phyloP scores from a whole-genome alignment of 257 asterid species.

The Fraxinus anomala region DNA sequence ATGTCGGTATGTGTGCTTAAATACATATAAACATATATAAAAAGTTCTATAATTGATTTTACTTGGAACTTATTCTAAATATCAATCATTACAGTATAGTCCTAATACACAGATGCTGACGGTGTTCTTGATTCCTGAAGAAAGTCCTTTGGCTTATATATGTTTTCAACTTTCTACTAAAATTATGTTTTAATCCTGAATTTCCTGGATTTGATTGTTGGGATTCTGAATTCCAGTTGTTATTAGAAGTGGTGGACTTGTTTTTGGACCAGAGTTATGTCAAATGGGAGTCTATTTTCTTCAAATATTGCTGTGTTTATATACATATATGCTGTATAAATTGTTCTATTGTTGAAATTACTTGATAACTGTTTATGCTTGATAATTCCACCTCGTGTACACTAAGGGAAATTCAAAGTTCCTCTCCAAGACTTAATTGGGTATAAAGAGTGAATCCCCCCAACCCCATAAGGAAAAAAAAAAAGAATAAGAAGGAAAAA shows the following conservation, averaged over 20 bases:
- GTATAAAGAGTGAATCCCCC: not conserved
- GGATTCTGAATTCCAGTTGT: not conserved
- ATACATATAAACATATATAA: not conserved
- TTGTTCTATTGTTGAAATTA: not conserved
- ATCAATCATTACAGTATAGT: too few species aligned
- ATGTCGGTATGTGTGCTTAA: not conserved
- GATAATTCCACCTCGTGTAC: conserved; percentile 7
- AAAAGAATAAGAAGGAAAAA: not conserved
- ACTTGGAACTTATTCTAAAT: not conserved
- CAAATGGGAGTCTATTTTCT: not conserved
- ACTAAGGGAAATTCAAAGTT: conserved; percentile 14
- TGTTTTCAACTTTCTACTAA: conserved; percentile 7
- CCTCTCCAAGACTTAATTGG: conserved; percentile 9
- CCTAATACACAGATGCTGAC: not conserved
- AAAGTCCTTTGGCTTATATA: not conserved
- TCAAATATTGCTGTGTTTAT: not conserved
- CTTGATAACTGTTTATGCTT: not conserved
- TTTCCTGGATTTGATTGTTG: conserved; percentile 19
- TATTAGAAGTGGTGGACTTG: not conserved
- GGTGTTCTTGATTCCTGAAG: not conserved
- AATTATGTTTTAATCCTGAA: conserved; percentile 15
- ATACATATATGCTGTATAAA: not conserved
- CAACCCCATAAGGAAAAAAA: too few species aligned
- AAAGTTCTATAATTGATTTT: not conserved
- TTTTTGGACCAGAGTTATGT: not conserved